These are phyloP conservation scores for Mucor saturninus DNA, from an alignment of 371 early-diverging fungal species.

Conservation along the genomic window DNA sequence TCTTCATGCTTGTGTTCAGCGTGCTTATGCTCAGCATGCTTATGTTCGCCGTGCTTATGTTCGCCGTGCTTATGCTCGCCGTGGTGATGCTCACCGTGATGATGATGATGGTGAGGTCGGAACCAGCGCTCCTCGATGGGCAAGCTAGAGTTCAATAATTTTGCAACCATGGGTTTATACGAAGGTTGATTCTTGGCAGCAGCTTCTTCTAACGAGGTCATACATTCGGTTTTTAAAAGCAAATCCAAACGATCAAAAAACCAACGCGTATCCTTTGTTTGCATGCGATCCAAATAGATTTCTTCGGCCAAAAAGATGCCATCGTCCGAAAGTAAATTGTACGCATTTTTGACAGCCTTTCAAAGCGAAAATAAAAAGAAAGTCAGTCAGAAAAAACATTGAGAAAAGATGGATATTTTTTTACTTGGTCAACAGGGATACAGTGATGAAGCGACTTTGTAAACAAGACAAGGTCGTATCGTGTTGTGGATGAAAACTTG, in stretches of 20 bases:
- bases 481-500: slow-evolving; percentile 8
- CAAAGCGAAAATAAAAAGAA: too few relatives aligned
- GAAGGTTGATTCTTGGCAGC: not conserved
- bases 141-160: slow-evolving; percentile 10
- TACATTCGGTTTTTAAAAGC: slow-evolving; percentile 7
- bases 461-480: slow-evolving; percentile 38
- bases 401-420: not conserved
- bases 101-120: not conserved
- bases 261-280: slow-evolving; percentile 15
- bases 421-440: slow-evolving; percentile 34
- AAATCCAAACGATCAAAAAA: slow-evolving; percentile 39
- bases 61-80: not conserved
- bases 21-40: too few relatives aligned
- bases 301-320: slow-evolving; percentile 42
- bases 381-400: too few relatives aligned
- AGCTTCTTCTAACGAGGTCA: slow-evolving; percentile 1
- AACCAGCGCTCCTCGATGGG: slow-evolving; percentile 22
- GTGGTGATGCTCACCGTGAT: not conserved
- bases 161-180: not conserved
- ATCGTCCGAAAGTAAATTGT: slow-evolving; percentile 21
- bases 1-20: not conserved
- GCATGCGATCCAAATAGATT: slow-evolving; percentile 17
- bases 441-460: slow-evolving; percentile 48
- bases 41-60: not conserved
- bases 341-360: slow-evolving; percentile 33